Evolutionary conservation across 2,329 filamentous ascomycete genomes (phyloP).

Genomic region (Trichophyton schoenleinii): DNA sequence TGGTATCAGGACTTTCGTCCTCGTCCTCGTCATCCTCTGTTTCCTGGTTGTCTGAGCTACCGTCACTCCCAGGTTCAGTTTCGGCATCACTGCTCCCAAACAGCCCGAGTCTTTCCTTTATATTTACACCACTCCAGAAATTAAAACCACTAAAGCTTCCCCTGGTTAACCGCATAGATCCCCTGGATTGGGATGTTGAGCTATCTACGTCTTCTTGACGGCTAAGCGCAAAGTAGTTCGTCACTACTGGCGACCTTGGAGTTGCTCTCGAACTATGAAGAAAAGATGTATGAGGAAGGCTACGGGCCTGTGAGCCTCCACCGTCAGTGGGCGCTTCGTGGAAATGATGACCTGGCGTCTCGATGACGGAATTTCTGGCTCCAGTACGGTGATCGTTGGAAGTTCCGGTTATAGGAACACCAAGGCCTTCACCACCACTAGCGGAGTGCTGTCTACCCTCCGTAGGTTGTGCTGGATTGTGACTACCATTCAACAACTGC

Average conservation of each 20-base stretch:
- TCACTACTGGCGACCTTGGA: slow-evolving; percentile 8
- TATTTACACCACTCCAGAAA: slow-evolving; percentile 2
- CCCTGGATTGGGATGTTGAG: background rate
- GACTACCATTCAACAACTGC: slow-evolving; percentile 16
- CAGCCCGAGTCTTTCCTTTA: slow-evolving; percentile 4
- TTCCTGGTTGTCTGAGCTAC: slow-evolving; percentile 2
- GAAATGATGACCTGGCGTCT: background rate
- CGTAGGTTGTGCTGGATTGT: background rate
- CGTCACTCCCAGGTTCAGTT: slow-evolving; percentile 8
- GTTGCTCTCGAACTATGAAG: background rate
- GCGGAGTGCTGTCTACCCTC: background rate
- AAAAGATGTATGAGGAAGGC: background rate
- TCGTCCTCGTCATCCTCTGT: slow-evolving; percentile 35
- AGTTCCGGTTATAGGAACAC: background rate
- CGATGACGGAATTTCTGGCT: background rate
- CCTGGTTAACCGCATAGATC: background rate
- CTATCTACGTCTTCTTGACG: background rate
- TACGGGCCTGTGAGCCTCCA: slow-evolving; percentile 1
- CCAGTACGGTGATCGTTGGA: background rate
- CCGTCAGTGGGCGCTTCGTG: background rate
- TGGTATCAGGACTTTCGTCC: slow-evolving; percentile 25
- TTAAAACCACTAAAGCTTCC: slow-evolving; percentile 1
- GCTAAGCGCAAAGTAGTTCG: slow-evolving; percentile 11
- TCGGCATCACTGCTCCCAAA: slow-evolving; percentile 8
- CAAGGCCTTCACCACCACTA: background rate